Base-by-base conservation (phyloP, 2,329 filamentous ascomycete species). In the Pseudogymnoascus destructans region DNA sequence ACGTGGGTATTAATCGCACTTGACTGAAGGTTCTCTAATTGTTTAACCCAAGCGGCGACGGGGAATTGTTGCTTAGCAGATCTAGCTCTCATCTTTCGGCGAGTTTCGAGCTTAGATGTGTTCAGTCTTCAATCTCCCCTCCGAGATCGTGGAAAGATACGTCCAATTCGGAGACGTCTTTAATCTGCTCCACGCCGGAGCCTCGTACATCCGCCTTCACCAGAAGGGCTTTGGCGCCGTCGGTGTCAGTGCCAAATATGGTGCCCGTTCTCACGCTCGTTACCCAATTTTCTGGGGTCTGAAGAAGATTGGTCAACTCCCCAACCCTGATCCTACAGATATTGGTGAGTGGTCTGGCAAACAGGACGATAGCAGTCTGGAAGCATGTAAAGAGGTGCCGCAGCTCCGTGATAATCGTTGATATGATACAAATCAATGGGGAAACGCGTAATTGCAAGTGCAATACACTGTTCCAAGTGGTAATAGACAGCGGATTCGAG, bases 391-490 rank as follows among this genome's bases (percentile, higher is more conserved):
- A 86, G 73, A 2, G 82, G 82, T 40, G 83, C 83, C 10, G 81
- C 69, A 3, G 80, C 78, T 57, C 81, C 81, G 62, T 84, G 81
- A 65, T 84, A 84, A 65, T 82, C 81, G 68, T 84, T 84, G 67
- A 84, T 80, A 66, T 84, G 81, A 67, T 84, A 84, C n/a, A 84
- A 66, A 63, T 84, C 79, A 60, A 82, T 73, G 0, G 78, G 75
- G 66, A 86, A 86, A 13, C 83, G 77, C 59, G 77, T 76, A 63
- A 85, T 78, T 1, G 81, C 72, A 63, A 82, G 76, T 6, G 82
- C 81, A 64, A 86, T 85, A 66, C 83, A 86, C 67, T 81, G 79
- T 86, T 86, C 83, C 83, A 86, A 2, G 81, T 81, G 2, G 66
- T 86, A 86, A 69, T 85, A 84, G 52, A 86, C 79, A 10, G 83